A percentile compares a stretch with the other conserved stretches of the same genome.
phyloP scores from a whole-genome alignment of 345 rosid genomes.

The Excoecaria agallocha region DNA sequence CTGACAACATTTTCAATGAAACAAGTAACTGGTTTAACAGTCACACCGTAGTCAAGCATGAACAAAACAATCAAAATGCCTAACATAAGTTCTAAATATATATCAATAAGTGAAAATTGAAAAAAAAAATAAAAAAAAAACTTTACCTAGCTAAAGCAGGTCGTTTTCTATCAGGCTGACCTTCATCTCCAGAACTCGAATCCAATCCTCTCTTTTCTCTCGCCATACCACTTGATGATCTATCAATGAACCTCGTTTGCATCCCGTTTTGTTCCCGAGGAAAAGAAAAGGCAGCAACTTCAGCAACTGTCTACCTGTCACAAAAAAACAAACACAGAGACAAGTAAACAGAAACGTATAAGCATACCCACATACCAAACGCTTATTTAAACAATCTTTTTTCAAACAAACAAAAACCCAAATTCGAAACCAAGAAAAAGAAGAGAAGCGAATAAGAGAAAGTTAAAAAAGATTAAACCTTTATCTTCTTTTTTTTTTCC shows the following conservation, averaged over 20 bases:
- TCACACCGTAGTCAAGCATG: background rate
- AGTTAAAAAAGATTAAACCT: conserved; percentile 4
- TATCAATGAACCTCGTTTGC: conserved; percentile 27
- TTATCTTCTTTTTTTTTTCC: background rate
- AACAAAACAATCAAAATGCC: background rate
- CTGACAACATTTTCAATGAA: background rate
- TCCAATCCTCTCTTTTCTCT: conserved; percentile 32
- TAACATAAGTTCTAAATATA: background rate
- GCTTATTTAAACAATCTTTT: background rate
- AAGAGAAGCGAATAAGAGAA: background rate
- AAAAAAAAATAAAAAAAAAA: too few species aligned
- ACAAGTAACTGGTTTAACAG: background rate
- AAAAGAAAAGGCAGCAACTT: background rate
- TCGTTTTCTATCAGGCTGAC: conserved; percentile 31
- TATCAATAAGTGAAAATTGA: background rate
- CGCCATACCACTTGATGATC: conserved; percentile 22
- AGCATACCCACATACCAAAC: background rate
- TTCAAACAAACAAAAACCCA: background rate
- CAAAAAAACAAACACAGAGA: background rate
- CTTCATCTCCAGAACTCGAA: conserved; percentile 27
- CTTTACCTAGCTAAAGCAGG: conserved; percentile 41
- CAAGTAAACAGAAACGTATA: background rate
- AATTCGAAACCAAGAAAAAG: background rate
- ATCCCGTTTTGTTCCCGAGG: conserved; percentile 13
- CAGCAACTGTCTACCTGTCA: background rate